These are phyloP conservation scores for Malus sieversii DNA, from an alignment of 306 rosid species.

Conservation along the genomic window DNA sequence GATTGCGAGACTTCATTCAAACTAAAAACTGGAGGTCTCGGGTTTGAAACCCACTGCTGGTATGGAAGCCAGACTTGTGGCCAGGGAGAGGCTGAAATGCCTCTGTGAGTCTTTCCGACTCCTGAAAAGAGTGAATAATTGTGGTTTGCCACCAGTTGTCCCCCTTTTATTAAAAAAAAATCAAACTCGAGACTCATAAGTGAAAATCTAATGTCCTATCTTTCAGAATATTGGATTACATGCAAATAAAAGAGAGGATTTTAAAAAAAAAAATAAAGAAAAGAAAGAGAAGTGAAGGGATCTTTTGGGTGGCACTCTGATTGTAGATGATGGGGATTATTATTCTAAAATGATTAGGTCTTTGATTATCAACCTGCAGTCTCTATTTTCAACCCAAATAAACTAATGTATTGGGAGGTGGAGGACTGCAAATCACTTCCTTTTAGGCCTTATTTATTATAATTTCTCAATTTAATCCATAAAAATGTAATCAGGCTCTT, in stretches of 20 bases:
- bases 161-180: too few relatives aligned
- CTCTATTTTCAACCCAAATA: slow-evolving; percentile 26
- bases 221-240: too few relatives aligned
- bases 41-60: rapidly evolving
- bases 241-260: neutral
- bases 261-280: neutral
- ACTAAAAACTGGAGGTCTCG: too few relatives aligned
- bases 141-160: too few relatives aligned
- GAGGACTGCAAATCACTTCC: slow-evolving; percentile 27
- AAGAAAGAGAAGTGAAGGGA: neutral
- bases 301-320: slow-evolving; percentile 16
- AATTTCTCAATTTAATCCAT: neutral
- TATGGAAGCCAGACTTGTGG: too few relatives aligned
- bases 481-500: slow-evolving; percentile 38
- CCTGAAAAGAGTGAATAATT: rapidly evolving
- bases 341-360: slow-evolving; percentile 81
- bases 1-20: too few relatives aligned
- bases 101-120: too few relatives aligned
- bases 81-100: too few relatives aligned
- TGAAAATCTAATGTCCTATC: too few relatives aligned
- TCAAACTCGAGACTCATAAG: too few relatives aligned
- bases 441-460: neutral
- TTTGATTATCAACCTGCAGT: slow-evolving; percentile 42
- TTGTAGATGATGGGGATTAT: slow-evolving; percentile 71
- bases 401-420: slow-evolving; percentile 32